Evolutionary conservation across 1,284 basidiomycete genomes (phyloP).

Genomic region (Ustilago nuda): DNA sequence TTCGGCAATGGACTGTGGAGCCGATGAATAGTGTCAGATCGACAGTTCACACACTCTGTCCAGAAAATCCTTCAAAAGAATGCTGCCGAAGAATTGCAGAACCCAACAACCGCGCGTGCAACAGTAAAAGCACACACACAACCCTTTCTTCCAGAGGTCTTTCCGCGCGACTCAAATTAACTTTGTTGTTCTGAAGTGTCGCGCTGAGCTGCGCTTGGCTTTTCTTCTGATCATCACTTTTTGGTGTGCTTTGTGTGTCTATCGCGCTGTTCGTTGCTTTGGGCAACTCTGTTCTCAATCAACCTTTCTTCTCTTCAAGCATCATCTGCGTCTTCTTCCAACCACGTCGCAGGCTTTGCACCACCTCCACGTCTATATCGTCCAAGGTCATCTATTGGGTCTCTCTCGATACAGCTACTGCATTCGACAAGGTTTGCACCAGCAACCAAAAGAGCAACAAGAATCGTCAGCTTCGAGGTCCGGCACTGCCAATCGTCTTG

Average conservation of each 20-base stretch:
- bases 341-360: background rate
- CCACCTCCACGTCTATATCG: background rate
- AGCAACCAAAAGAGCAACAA: background rate
- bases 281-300: conserved; percentile 1
- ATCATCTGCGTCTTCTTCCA: conserved; percentile 1
- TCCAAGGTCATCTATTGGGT: no score
- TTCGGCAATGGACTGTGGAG: no score
- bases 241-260: conserved; percentile 7
- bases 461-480: background rate
- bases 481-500: background rate
- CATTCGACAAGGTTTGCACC: background rate
- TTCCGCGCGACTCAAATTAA: conserved; percentile 11
- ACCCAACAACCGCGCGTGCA: conserved; percentile 8
- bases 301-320: background rate
- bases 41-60: background rate
- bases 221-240: conserved; percentile 37
- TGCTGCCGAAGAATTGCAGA: conserved; percentile 4
- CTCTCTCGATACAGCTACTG: background rate
- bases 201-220: conserved; percentile 1
- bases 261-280: conserved; percentile 10
- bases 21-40: background rate
- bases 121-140: background rate
- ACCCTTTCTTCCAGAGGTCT: background rate
- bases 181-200: background rate
- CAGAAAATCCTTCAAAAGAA: background rate